Conservation (phyloP, 805 yeast species). For the Kregervanrija delftensis region DNA sequence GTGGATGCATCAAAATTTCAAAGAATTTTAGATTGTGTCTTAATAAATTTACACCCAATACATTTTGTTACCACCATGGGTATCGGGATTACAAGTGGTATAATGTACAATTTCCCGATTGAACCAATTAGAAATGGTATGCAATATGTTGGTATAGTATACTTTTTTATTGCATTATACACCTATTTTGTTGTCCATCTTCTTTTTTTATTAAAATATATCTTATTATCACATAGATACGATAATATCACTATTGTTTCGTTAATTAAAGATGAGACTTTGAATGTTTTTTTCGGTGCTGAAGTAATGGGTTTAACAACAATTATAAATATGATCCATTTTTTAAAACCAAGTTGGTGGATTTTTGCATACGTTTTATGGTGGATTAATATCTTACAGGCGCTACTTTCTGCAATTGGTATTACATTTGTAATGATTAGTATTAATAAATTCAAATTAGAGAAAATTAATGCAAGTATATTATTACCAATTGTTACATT, state of each 20-base stretch:
- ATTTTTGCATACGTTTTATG: conserved; percentile 55
- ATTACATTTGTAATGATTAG: conserved; percentile 45
- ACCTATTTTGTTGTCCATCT: conserved; percentile 37
- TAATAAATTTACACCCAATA: conserved; percentile 38
- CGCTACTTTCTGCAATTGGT: conserved; percentile 56
- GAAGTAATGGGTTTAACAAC: conserved; percentile 75
- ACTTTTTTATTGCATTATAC: conserved; percentile 53
- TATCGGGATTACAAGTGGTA: conserved; percentile 60
- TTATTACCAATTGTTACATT: conserved; percentile 74
- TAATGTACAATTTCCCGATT: conserved; percentile 63
- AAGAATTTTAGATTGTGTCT: conserved; percentile 8
- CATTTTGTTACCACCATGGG: conserved; percentile 84
- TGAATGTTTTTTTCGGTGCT: conserved; percentile 68
- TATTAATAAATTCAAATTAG: conserved; percentile 27
- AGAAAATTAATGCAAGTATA: conserved; percentile 47
- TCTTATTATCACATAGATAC: conserved; percentile 27
- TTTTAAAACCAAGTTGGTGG: conserved; percentile 35
- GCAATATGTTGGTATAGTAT: conserved; percentile 43
- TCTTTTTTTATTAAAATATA: conserved; percentile 34
- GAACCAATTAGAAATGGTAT: conserved; percentile 30
- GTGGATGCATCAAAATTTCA: not conserved
- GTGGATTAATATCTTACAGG: conserved; percentile 58
- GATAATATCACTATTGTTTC: conserved; percentile 14
- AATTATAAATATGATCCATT: conserved; percentile 48
- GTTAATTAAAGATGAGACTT: conserved; percentile 32